Evolutionary conservation across 1,284 basidiomycete genomes (phyloP), one percentile per base, ranked within the genome.

Genomic region (Ceratobasidium papillatum): DNA sequence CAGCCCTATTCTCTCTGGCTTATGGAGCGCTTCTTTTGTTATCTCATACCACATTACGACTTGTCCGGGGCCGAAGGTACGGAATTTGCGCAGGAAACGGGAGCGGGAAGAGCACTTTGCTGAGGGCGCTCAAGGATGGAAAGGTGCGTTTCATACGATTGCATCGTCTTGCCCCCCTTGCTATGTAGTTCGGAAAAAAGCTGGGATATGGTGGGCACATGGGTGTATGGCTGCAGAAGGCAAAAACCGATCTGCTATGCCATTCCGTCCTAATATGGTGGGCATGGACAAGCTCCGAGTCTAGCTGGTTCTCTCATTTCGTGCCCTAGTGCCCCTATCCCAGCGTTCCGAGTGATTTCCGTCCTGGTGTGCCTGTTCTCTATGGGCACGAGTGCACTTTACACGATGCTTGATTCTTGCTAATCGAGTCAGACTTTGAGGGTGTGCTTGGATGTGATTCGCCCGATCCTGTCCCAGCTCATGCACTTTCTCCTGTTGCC

Each of bases 51-150:
- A 92, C 88, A 38, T 88, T 99, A 77, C 92, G 94, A 77, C 89
- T 99, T 74, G 88, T 96, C 82, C 93, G 95, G 79, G 98, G 97
- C 45, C 89, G 90, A 78, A 89, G 95, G 76, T 99, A 99, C 84
- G 97, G 98, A 81, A 95, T 99, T 79, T 91, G 98, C 63, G 97
- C 96, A 52, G 89, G 94, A 43, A 99, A 99, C 84, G 97, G 97
- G 78, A 94, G 94, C 75, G 97, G 97, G 78, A 99, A 99, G 85
- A 95, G 94, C 58, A 99, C 98, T 0, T 87, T 99, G 73, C 92
- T 99, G 90, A 94, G 97, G 80, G 96, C 98, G 79, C 90, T 99
- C 79, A 89, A 94, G 61, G 95, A 97, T 80, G 93, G 94, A 74
- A 98, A 98, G 84, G 95, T 85, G 54, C 30, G 76, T 72, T 22